Base-by-base conservation (phyloP, 202 grass and related monocot genomes). In the Eragrostis tef region DNA sequence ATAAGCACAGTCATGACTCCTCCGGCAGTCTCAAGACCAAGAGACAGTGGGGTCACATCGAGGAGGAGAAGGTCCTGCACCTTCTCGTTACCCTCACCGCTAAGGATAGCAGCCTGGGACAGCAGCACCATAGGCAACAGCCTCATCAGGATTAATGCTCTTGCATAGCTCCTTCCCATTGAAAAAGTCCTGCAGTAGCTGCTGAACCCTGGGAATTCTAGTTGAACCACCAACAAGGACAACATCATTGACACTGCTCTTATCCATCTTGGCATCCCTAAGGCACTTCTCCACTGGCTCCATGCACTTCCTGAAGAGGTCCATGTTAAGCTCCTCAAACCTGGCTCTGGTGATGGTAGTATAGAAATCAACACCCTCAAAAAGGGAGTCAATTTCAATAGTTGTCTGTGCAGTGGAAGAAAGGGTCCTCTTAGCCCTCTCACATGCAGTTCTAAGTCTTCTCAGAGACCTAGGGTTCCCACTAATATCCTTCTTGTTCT, bases 291-390 rank as follows among this genome's bases (percentile, higher is more conserved):
- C 90, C 16, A 95, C 85, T 7, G 82, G 90, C 71, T 95, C 93
- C 90, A 90, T 92, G 63, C 90, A 95, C 83, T 90, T 95, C 41
- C 80, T 77, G 64, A 94, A 94, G 9, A 88, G 85, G 45, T 92
- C 90, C 85, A 95, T 95, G 76, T 95, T 95, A 26, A 95, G 87
- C 79, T 90, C 89, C 71, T 94, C 93, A 27, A 94, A 92, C 72
- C 89, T 80, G n/a, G 89, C 87, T 51, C 87, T 84, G 21, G 87
- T 92, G 54, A 94, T 94, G 25, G 89, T 89, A 2, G 93, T 84
- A 61, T 92, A 92, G 79, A 94, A 94, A 84, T 94, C 90, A 81
- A 92, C 74, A 17, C 93, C 93, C 67, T 92, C 89, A 7, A 62
- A 94, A 9, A 92, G 79, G 14, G 82, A 92, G 50, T 94, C 87